These are phyloP conservation scores for Fusarium bactridioides DNA, from an alignment of 2,329 filamentous ascomycete species.

Conservation along the genomic window DNA sequence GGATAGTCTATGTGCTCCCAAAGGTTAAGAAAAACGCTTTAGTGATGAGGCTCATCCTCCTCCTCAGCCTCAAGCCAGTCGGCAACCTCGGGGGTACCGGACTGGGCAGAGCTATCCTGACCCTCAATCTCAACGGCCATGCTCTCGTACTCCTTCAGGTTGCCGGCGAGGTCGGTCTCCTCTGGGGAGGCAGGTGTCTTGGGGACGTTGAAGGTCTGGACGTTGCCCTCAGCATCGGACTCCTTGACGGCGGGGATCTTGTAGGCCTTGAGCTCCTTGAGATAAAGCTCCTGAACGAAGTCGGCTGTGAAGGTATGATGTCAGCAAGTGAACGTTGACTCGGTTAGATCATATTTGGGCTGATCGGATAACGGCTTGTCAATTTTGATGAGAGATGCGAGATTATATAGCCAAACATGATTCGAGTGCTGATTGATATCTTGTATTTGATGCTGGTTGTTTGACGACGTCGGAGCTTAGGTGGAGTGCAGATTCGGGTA, in stretches of 20 bases:
- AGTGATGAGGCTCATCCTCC: slow-evolving; percentile 64
- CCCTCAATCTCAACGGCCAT: slow-evolving; percentile 96
- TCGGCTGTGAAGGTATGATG: slow-evolving; percentile 70
- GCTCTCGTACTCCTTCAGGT: slow-evolving; percentile 92
- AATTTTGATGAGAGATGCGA: neutral
- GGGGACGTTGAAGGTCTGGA: slow-evolving; percentile 85
- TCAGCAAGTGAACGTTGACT: slow-evolving; percentile 38
- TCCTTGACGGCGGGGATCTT: slow-evolving; percentile 86
- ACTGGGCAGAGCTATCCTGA: slow-evolving; percentile 70
- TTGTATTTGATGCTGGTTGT: neutral
- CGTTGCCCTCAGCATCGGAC: slow-evolving; percentile 86
- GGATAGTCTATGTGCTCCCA: slow-evolving; percentile 11
- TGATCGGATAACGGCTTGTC: neutral
- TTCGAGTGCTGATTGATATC: neutral
- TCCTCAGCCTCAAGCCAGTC: slow-evolving; percentile 88
- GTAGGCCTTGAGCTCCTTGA: slow-evolving; percentile 95
- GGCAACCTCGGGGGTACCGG: slow-evolving; percentile 64
- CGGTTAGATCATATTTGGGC: neutral
- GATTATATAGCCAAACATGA: neutral
- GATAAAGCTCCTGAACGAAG: slow-evolving; percentile 96
- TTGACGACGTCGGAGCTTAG: slow-evolving; percentile 41
- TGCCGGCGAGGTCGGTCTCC: slow-evolving; percentile 90
- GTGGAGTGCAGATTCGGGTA: slow-evolving; percentile 43
- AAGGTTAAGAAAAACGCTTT: slow-evolving; percentile 40
- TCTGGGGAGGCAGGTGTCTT: slow-evolving; percentile 88